Percentiles rank a stretch among this genome's conserved stretches.
These are phyloP conservation scores for Dactylella cylindrospora DNA, from an alignment of 2,329 filamentous ascomycete species.

Conservation along the genomic window DNA sequence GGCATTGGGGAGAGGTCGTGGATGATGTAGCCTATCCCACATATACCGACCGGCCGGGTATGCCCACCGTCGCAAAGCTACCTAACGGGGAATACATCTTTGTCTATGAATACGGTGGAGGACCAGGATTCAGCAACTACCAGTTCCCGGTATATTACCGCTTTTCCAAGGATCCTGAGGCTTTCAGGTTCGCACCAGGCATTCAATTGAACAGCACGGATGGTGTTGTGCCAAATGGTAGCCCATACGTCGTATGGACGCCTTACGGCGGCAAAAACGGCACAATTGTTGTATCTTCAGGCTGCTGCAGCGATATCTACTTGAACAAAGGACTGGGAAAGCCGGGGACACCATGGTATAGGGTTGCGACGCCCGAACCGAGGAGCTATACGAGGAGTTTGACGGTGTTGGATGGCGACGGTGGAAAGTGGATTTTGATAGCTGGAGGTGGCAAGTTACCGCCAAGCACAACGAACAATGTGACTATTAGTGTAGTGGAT, in stretches of 20 bases:
- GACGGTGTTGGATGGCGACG: conserved; percentile 48
- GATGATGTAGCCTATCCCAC: conserved; percentile 65
- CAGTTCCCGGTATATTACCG: conserved; percentile 57
- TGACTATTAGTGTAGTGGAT: conserved; percentile 52
- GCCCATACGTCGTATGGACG: conserved; percentile 56
- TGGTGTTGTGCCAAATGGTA: conserved; percentile 52
- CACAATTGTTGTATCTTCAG: conserved; percentile 55
- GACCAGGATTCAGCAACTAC: conserved; percentile 51
- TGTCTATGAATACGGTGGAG: conserved; percentile 64
- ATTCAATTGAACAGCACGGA: conserved; percentile 50
- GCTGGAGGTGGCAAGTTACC: conserved; percentile 56
- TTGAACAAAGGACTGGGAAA: conserved; percentile 54
- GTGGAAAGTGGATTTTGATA: conserved; percentile 52
- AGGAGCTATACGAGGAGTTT: conserved; percentile 47
- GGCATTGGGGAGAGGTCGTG: conserved; percentile 62
- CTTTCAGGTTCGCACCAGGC: conserved; percentile 51
- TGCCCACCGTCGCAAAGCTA: conserved; percentile 64
- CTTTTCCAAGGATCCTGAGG: conserved; percentile 53
- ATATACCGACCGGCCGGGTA: conserved; percentile 67
- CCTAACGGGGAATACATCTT: conserved; percentile 65
- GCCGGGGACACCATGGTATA: conserved; percentile 50
- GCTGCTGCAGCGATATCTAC: conserved; percentile 53
- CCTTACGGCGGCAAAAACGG: conserved; percentile 55
- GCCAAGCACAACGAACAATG: conserved; percentile 56
- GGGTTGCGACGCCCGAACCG: conserved; percentile 49